Conservation (phyloP, 371 early-diverging fungal genomes). For the Zychaea mexicana region DNA sequence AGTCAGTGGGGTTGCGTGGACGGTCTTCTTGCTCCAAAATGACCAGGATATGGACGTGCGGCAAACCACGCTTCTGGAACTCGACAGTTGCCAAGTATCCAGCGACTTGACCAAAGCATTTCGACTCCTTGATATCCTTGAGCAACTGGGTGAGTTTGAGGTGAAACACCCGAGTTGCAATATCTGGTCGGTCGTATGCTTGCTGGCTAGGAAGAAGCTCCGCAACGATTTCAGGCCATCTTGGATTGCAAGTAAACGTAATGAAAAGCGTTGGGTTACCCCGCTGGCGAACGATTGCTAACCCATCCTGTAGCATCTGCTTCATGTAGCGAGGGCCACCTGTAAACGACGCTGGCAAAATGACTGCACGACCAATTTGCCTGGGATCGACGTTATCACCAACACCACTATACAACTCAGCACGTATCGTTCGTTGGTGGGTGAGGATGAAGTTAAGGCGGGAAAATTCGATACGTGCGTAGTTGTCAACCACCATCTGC, state of each 20-base stretch:
- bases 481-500: too few relatives aligned
- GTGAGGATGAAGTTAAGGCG: too few relatives aligned
- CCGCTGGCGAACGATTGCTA: background rate
- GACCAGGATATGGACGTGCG: slow-evolving; percentile 31
- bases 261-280: background rate
- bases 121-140: background rate
- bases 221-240: background rate
- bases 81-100: background rate
- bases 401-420: too few relatives aligned
- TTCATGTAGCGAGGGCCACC: background rate
- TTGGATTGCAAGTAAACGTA: background rate
- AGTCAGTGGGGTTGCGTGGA: slow-evolving; percentile 18
- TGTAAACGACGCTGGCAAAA: background rate
- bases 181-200: background rate
- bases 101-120: background rate
- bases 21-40: slow-evolving; percentile 22
- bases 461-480: too few relatives aligned
- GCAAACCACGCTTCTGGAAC: slow-evolving; percentile 36
- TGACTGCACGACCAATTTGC: too few relatives aligned
- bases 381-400: too few relatives aligned
- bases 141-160: background rate
- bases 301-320: background rate
- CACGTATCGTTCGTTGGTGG: too few relatives aligned
- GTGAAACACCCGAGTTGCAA: background rate
- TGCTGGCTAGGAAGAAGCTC: background rate